phyloP scores from a whole-genome alignment of 805 yeast genomes.

The Alloascoidea hylecoeti region DNA sequence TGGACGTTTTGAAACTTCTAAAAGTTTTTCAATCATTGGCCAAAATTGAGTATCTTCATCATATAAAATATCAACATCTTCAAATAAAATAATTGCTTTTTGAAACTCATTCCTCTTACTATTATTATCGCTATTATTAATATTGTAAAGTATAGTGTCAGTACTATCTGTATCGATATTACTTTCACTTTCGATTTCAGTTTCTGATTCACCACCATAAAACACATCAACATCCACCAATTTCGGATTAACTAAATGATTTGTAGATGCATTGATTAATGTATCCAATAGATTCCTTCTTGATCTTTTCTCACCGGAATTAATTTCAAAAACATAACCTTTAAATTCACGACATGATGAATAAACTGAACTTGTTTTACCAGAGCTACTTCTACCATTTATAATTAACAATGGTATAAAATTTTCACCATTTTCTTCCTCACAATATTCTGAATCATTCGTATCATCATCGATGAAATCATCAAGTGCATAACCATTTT shows the following conservation, averaged over 20 bases:
- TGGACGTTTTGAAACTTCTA: slow-evolving; percentile 53
- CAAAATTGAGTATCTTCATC: slow-evolving; percentile 74
- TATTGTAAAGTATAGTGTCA: not conserved
- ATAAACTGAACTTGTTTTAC: slow-evolving; percentile 65
- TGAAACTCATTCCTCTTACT: slow-evolving; percentile 25
- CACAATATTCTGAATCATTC: not conserved
- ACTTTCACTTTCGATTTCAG: not conserved
- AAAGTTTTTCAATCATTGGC: slow-evolving; percentile 48
- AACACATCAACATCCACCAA: not conserved
- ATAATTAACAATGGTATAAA: slow-evolving; percentile 32
- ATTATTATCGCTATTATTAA: not conserved
- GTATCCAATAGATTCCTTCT: slow-evolving; percentile 51
- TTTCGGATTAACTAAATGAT: not conserved
- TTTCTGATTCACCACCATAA: not conserved
- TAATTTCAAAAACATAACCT: slow-evolving; percentile 74
- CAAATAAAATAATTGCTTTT: slow-evolving; percentile 62
- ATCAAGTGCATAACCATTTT: not conserved
- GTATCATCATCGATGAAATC: not conserved
- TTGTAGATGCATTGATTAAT: slow-evolving; percentile 6
- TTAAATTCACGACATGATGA: slow-evolving; percentile 45
- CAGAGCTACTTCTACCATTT: slow-evolving; percentile 60
- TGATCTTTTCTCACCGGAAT: slow-evolving; percentile 59
- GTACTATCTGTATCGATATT: not conserved
- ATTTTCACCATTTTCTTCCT: not conserved
- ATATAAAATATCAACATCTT: slow-evolving; percentile 74